These are phyloP conservation scores for Arthroderma uncinatum DNA, from an alignment of 2,329 filamentous ascomycete species.

Conservation along the genomic window DNA sequence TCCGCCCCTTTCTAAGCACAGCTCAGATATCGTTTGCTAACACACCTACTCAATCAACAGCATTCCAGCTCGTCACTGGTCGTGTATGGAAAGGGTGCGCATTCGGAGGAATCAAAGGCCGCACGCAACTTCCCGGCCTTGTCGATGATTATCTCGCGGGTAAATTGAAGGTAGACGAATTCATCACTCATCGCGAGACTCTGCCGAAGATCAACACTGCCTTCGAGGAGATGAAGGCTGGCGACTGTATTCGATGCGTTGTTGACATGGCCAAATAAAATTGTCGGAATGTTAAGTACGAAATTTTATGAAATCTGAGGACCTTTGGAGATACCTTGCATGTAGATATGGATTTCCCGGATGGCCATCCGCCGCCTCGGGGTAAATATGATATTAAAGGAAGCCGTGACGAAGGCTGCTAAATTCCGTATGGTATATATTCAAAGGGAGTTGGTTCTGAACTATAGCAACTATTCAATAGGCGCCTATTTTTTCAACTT, in stretches of 20 bases:
- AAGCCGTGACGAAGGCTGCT: too few relatives aligned
- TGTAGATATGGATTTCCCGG: too few relatives aligned
- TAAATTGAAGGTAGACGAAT: constrained; percentile 94
- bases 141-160: constrained; percentile 83
- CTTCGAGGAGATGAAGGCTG: constrained; percentile 88
- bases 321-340: too few relatives aligned
- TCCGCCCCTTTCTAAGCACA: neutral
- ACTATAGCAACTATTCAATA: too few relatives aligned
- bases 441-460: too few relatives aligned
- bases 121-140: constrained; percentile 75
- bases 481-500: too few relatives aligned
- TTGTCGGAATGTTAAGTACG: too few relatives aligned
- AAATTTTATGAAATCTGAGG: too few relatives aligned
- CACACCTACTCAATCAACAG: constrained; percentile 35
- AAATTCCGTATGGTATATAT: too few relatives aligned
- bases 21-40: constrained; percentile 9
- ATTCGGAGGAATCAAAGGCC: constrained; percentile 96
- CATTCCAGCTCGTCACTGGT: constrained; percentile 97
- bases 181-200: constrained; percentile 90
- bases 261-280: constrained; percentile 49
- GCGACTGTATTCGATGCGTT: constrained; percentile 93
- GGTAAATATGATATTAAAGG: too few relatives aligned
- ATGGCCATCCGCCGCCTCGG: too few relatives aligned
- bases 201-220: constrained; percentile 77
- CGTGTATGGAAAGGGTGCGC: constrained; percentile 97